Percentiles rank a stretch among this genome's conserved stretches.
Conservation (phyloP, 2,329 filamentous ascomycete genomes). For the Aureobasidium melanogenum region DNA sequence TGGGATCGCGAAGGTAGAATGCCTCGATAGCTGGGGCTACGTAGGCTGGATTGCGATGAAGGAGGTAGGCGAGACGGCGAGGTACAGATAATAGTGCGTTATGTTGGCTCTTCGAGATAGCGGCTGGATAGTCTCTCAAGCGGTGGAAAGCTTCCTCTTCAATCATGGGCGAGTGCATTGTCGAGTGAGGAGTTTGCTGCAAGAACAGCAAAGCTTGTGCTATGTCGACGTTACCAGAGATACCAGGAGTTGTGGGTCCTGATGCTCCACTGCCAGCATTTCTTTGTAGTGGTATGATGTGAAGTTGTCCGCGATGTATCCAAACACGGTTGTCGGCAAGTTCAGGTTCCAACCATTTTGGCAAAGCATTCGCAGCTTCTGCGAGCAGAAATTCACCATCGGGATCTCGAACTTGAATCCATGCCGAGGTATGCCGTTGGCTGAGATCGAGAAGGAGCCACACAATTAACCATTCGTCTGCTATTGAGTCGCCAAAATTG, state of each 20-base stretch:
- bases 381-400: conserved; percentile 95
- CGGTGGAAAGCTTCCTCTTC: conserved; percentile 89
- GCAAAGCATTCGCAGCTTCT: conserved; percentile 81
- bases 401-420: conserved; percentile 74
- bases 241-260: conserved; percentile 2
- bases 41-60: conserved; percentile 65
- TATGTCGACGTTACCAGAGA: conserved; percentile 47
- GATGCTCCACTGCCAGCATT: background rate
- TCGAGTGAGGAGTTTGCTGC: conserved; percentile 42
- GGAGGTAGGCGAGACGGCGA: conserved; percentile 68
- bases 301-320: conserved; percentile 69
- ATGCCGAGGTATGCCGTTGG: conserved; percentile 61
- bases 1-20: conserved; percentile 83
- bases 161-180: conserved; percentile 64
- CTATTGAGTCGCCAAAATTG: conserved; percentile 87
- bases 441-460: conserved; percentile 79
- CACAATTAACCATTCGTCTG: conserved; percentile 96
- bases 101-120: conserved; percentile 69
- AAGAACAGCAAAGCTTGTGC: conserved; percentile 57
- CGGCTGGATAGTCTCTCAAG: conserved; percentile 69
- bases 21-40: conserved; percentile 79
- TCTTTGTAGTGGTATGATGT: conserved; percentile 54
- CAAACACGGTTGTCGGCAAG: conserved; percentile 82
- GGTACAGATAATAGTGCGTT: conserved; percentile 65
- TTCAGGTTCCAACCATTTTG: conserved; percentile 85